Percentiles rank a stretch among this genome's conserved stretches.
Conservation (phyloP, 306 rosid genomes). For the Clitoria ternatea region DNA sequence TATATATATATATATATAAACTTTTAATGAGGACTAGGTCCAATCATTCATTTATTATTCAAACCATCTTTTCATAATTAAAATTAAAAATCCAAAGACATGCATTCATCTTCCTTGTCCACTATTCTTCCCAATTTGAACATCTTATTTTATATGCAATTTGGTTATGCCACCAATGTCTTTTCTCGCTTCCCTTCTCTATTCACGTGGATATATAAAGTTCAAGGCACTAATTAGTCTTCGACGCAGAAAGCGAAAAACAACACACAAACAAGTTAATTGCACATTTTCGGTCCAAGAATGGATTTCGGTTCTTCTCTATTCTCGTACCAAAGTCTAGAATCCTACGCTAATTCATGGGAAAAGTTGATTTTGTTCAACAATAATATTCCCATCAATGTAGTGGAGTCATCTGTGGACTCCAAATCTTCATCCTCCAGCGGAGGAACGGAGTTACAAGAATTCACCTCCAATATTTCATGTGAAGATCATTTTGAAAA, state of each 20-base stretch:
- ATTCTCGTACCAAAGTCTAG: neutral
- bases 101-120: constrained; percentile 24
- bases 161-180: neutral
- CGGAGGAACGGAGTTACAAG: neutral
- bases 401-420: neutral
- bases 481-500: no score
- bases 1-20: no score
- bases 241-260: neutral
- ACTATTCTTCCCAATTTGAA: constrained; percentile 4
- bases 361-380: constrained; percentile 18
- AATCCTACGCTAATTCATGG: constrained; percentile 8
- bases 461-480: neutral
- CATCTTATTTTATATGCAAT: neutral
- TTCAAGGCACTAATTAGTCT: neutral
- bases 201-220: neutral
- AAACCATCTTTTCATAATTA: neutral
- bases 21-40: neutral
- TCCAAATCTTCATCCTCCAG: neutral
- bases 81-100: neutral
- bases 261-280: neutral
- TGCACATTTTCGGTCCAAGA: neutral
- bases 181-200: neutral
- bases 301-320: constrained; percentile 21
- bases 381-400: neutral
- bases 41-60: neutral